Evolutionary conservation across 2,329 filamentous ascomycete species (phyloP), one percentile per base, ranked within the genome.

Genomic region (Fusarium temperatum): DNA sequence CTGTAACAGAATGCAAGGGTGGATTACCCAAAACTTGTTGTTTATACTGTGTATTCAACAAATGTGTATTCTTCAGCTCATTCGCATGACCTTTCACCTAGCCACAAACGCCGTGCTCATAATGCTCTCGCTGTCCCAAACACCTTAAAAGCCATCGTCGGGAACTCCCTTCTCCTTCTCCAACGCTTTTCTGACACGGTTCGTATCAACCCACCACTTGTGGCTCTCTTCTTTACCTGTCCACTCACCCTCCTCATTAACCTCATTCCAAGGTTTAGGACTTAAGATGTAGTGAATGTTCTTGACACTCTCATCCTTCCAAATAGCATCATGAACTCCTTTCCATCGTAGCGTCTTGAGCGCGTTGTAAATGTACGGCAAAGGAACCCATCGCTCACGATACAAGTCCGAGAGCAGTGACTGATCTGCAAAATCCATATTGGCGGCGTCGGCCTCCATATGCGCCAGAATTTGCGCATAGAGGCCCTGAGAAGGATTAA

Each of bases 351-450:
- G 69, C 22, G 89, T 90, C 85, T 91, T 91, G 70, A 91, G 84
- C 15, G 88, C 89, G 73, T 91, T 91, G 79, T 91, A 91, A 20
- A 86, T 82, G 75, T 91, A 91, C 4, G 89, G 88, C 75, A 91
- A 82, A 11, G 87, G 79, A 18, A 88, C 86, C 89, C 89, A 91
- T 39, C 88, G 83, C 39, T 84, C 86, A 17, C 80, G 80, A 81
- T 88, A 91, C 28, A 90, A 80, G 55, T 88, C 86, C 8, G 87
- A 86, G 26, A 91, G 84, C 54, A 91, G 82, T 38, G 84, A 86
- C 82, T 91, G 89, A 77, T 91, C 89, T 36, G 89, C 86, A 72
- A 91, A 91, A 72, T 87, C 85, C 82, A 89, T 86, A 71, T 82
- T 80, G 32, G 80, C 82, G 15, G 84, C 85, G 44, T 85, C 81